Evolutionary conservation across 345 rosid species (phyloP).

Genomic region (Toxicodendron radicans): DNA sequence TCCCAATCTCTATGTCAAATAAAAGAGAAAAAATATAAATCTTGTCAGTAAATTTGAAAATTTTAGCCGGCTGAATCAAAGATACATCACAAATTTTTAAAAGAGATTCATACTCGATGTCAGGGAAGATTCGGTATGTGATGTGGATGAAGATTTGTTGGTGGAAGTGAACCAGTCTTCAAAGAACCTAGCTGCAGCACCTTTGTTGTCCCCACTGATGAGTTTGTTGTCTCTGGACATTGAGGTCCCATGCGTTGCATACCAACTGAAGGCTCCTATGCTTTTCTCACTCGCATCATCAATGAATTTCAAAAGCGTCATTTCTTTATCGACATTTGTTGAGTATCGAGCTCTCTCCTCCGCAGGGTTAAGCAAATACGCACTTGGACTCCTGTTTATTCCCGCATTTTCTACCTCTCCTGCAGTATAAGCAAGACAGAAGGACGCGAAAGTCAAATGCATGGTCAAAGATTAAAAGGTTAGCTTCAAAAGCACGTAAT

Average conservation of each 20-base stretch:
- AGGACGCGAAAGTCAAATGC: background rate
- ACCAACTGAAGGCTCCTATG: constrained; percentile 58
- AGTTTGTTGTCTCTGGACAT: constrained; percentile 59
- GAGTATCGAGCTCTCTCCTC: constrained; percentile 50
- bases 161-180: constrained; percentile 46
- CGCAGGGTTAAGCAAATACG: constrained; percentile 46
- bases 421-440: background rate
- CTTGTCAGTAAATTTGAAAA: too few relatives aligned
- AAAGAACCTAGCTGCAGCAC: constrained; percentile 66
- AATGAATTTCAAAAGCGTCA: constrained; percentile 54
- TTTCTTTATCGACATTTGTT: constrained; percentile 44
- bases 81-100: background rate
- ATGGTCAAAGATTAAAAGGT: too few relatives aligned
- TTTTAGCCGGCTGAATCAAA: too few relatives aligned
- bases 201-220: constrained; percentile 67
- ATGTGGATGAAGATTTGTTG: constrained; percentile 14
- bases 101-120: constrained; percentile 9
- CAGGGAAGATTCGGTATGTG: background rate
- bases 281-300: constrained; percentile 29
- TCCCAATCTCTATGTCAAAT: constrained; percentile 17
- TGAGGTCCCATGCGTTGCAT: constrained; percentile 62
- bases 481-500: too few relatives aligned
- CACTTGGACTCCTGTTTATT: constrained; percentile 60
- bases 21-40: too few relatives aligned
- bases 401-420: constrained; percentile 54